Evolutionary conservation across 148 eudicot genomes (phyloP), one percentile per base, ranked within the genome.

Genomic region (Suaeda aralocaspica): DNA sequence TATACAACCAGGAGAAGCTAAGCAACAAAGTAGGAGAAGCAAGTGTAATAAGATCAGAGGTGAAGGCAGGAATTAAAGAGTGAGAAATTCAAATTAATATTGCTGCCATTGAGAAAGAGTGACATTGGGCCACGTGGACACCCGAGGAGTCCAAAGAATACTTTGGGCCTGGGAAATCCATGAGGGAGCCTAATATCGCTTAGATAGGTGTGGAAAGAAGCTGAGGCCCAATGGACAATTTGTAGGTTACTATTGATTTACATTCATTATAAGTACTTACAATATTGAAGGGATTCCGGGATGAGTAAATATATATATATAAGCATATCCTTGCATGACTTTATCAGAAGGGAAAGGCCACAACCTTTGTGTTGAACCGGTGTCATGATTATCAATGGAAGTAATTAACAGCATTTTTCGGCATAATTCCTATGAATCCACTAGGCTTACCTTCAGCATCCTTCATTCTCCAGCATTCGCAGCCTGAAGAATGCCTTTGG

Each of bases 381-480:
- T 70, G 24, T 70, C 73, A 30, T 70, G 73, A 19, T 70, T 70
- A 69, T 69, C 73, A 46, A 70, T 58, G 21, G 59, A 70, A 29
- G 73, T 70, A 2, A n/a, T n/a, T n/a, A n/a, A 70, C 56, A 1
- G 73, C 64, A 29, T 70, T 44, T 44, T 42, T 28, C 4, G 95
- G 89, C 22, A 61, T 52, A 66, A 83, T 70, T n/a, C 95, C 91
- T 0, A 89, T 85, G 77, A 87, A 29, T 3, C 95, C 95, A 16
- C 45, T 70, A 1, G 73, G 73, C 52, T 41, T 70, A 5, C 85
- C 85, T 19, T 61, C 65, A 0, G 79, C 36, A 39, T 86, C 91
- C 69, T 80, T 89, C 84, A 87, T 45, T 57, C 88, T 89, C 83
- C 86, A 82, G 70, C 78, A 73, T 64, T 85, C 86, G 86, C 89